Conservation (phyloP, 2,329 filamentous ascomycete species). For the Cadophora sp. region DNA sequence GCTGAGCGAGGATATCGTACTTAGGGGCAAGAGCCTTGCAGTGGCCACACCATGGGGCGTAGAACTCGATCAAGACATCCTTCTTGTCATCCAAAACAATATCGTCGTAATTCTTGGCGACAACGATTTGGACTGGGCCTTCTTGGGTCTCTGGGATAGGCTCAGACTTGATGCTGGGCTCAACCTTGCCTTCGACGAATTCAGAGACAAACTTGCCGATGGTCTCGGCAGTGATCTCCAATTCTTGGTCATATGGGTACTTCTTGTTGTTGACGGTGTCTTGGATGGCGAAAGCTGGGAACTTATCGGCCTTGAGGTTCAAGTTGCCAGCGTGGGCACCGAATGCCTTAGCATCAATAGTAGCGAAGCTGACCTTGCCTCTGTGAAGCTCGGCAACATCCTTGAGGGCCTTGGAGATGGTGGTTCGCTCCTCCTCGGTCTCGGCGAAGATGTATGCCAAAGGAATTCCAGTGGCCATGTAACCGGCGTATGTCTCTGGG, state of each 20-base stretch:
- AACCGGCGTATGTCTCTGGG: slow-evolving; percentile 93
- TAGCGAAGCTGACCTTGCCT: slow-evolving; percentile 96
- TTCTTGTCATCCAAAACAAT: slow-evolving; percentile 92
- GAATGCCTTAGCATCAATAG: slow-evolving; percentile 93
- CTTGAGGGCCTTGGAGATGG: slow-evolving; percentile 79
- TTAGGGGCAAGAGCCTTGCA: slow-evolving; percentile 98
- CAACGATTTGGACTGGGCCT: slow-evolving; percentile 83
- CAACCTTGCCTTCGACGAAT: slow-evolving; percentile 84
- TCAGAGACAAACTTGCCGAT: slow-evolving; percentile 86
- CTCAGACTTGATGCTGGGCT: slow-evolving; percentile 98
- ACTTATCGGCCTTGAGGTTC: slow-evolving; percentile 94
- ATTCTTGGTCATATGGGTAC: slow-evolving; percentile 89
- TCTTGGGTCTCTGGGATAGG: slow-evolving; percentile 94
- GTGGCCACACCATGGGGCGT: slow-evolving; percentile 99
- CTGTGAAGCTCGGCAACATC: slow-evolving; percentile 89
- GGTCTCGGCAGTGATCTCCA: slow-evolving; percentile 71
- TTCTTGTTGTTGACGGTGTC: slow-evolving; percentile 95
- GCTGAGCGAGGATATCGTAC: slow-evolving; percentile 88
- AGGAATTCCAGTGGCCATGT: slow-evolving; percentile 92
- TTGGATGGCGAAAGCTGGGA: slow-evolving; percentile 98
- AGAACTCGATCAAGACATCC: slow-evolving; percentile 98
- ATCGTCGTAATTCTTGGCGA: slow-evolving; percentile 92
- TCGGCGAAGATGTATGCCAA: slow-evolving; percentile 98
- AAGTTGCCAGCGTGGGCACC: slow-evolving; percentile 96
- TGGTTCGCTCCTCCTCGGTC: slow-evolving; percentile 85